Base-by-base conservation (phyloP, 306 rosid genomes). In the Fragaria ananassa region DNA sequence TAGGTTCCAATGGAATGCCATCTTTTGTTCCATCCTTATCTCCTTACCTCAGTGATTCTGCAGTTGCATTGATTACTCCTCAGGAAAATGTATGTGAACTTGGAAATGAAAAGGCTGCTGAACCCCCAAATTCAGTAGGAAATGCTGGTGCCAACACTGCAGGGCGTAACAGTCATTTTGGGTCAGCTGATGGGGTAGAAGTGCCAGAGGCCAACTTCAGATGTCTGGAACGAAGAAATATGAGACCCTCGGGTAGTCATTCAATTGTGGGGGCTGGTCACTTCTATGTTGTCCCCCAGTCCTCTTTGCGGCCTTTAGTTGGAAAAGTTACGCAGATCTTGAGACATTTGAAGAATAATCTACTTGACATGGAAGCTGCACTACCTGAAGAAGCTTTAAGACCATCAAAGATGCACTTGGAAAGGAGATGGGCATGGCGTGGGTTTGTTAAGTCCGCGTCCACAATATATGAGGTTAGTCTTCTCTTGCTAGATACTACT, bases 381-480 rank as follows among this genome's bases (percentile, higher is more conserved):
- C 88, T 96, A 47, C 89, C 93, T 18, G 87, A 90, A 49, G 89
- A 83, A 80, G 93, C 96, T 76, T 51, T 96, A 37, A 88, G 91
- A 86, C 90, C 90, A 61, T 90, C 99, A 63, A 96, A 87, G 84
- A 82, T 88, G 19, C 83, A 66, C 47, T 74, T 76, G 21, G 89
- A 86, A 64, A 86, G 91, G 86, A 90, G 99, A 88, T 88, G 91
- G 86, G 97, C 99, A 41, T 96, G 99, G 99, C 93, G 96, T 29
- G 82, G 87, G 42, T 96, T 92, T 78, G 91, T 89, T n/a, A 96
- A 92, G 86, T 89, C 96, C 76, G 93, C 99, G 29, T 64, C 79
- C 77, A 92, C 98, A 60, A 89, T 96, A 78, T 96, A 83, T 58
- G 93, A 91, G 97, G 99, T 96, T 74, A 71, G 89, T 81, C 56